These are phyloP conservation scores for Coelastrella sp. DNA, from an alignment of 139 green algal species.

Conservation along the genomic window DNA sequence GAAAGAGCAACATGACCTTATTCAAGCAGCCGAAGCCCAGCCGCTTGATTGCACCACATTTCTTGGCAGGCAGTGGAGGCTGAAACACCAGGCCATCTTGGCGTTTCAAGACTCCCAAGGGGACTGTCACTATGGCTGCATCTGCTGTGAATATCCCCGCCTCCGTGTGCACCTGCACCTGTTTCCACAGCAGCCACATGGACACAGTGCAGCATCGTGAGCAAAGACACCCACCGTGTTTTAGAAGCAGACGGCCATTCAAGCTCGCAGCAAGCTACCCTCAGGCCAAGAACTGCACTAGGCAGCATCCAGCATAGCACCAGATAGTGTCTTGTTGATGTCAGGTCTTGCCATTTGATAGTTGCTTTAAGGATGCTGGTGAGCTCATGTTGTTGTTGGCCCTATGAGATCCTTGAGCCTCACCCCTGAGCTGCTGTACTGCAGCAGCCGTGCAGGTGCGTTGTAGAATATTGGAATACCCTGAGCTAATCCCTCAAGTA, in stretches of 20 bases:
- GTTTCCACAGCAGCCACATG: background rate
- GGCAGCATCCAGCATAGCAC: no score
- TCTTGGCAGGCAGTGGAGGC: slow-evolving; percentile 84
- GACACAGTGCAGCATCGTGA: background rate
- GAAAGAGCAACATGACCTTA: slow-evolving; percentile 94
- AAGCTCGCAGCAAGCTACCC: no score
- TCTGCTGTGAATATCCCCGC: slow-evolving; percentile 60
- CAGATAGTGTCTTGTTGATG: no score
- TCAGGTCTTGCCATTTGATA: no score
- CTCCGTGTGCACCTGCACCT: slow-evolving; percentile 69
- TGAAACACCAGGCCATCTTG: slow-evolving; percentile 68
- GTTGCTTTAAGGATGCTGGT: background rate
- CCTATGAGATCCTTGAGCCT: background rate
- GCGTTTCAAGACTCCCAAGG: slow-evolving; percentile 89
- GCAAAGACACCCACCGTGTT: background rate
- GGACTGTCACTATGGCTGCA: slow-evolving; percentile 87
- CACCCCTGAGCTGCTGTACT: slow-evolving; percentile 63
- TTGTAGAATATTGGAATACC: slow-evolving; percentile 88
- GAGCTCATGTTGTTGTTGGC: background rate
- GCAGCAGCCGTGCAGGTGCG: slow-evolving; percentile 62
- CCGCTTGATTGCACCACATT: slow-evolving; percentile 85
- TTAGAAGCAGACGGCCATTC: background rate
- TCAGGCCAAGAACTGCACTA: no score
- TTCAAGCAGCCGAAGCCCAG: slow-evolving; percentile 84
- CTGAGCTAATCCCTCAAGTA: slow-evolving; percentile 82